phyloP scores from a whole-genome alignment of 495 filamentous ascomycete genomes.

The Glarea lozoyensis region DNA sequence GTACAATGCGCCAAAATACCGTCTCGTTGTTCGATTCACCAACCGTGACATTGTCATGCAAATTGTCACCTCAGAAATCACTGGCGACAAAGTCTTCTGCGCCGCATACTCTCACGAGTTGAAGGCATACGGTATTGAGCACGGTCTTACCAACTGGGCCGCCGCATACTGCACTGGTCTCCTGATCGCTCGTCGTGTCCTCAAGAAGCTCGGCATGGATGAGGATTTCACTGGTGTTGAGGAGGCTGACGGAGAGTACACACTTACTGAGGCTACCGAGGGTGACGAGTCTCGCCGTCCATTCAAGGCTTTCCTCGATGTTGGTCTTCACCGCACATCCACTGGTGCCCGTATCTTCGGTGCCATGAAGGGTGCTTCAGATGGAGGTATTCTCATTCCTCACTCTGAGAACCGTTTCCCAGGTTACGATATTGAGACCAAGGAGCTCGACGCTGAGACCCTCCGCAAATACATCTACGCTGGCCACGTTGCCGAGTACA shows the following conservation, averaged over 20 bases:
- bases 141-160: conserved; percentile 99
- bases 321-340: conserved; percentile 92
- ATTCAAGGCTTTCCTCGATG: conserved; percentile 98
- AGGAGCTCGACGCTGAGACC: conserved; percentile 93
- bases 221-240: conserved; percentile 88
- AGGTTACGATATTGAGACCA: conserved; percentile 89
- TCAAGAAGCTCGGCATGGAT: conserved; percentile 91
- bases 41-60: conserved; percentile 98
- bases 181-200: conserved; percentile 88
- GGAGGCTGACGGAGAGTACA: conserved; percentile 91
- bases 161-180: conserved; percentile 95
- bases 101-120: conserved; percentile 97
- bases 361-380: conserved; percentile 99
- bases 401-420: conserved; percentile 99
- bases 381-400: conserved; percentile 93
- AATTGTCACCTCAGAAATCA: conserved; percentile 94
- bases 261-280: conserved; percentile 84
- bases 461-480: conserved; percentile 99
- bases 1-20: conserved; percentile 99
- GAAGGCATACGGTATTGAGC: conserved; percentile 88
- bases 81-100: conserved; percentile 91
- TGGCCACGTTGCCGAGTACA: conserved; percentile 98
- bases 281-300: conserved; percentile 83
- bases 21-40: conserved; percentile 99
- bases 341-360: conserved; percentile 98